Base-by-base conservation (phyloP, 352 stramenopile species). In the Globisporangium cystogenes region DNA sequence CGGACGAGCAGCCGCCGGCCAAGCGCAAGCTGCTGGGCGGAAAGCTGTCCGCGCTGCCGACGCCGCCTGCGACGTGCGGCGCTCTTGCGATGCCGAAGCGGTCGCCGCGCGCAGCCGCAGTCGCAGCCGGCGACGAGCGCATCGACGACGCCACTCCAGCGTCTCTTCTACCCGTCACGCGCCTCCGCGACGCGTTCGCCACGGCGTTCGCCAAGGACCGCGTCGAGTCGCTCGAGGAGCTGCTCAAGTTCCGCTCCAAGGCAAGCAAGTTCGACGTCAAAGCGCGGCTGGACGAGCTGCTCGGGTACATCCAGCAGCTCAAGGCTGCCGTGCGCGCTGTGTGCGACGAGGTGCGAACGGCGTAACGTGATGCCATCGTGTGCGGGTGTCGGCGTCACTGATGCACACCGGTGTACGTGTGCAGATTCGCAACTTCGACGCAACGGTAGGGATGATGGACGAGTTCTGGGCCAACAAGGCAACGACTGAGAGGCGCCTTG, bases 241-340 rank as follows among this genome's bases (percentile, higher is more conserved):
- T 84, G 50, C 60, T 88, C n/a, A 64, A 77, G 46, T 76, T 82
- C 26, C 65, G 72, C 20, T 45, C 66, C 31, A 88, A 87, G 47
- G 72, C 79, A 23, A 86, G 81, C 46, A 90, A 88, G 46, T 90
- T 85, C 44, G 69, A 83, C 24, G 62, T 68, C 21, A 84, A 83
- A 47, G 79, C 63, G 18, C 51, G 70, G 3, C 70, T 77, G 35
- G 76, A 90, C 35, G 79, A 90, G 49, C 59, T 86, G 51, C 57
- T 74, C 33, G 55, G 40, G 18, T 77, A 83, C 48, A 80, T 82
- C 44, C 77, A 78, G 23, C 69, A 82, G 44, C 67, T 87, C 18
- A 86, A 84, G 54, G 43, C 61, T 0, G 51, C 62, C 1, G 39
- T 90, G 20, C 64, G 65, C 24, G 53, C 63, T 14, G 54, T 87